Conservation (phyloP, 352 stramenopile genomes). For the Globisporangium heterothallicum region DNA sequence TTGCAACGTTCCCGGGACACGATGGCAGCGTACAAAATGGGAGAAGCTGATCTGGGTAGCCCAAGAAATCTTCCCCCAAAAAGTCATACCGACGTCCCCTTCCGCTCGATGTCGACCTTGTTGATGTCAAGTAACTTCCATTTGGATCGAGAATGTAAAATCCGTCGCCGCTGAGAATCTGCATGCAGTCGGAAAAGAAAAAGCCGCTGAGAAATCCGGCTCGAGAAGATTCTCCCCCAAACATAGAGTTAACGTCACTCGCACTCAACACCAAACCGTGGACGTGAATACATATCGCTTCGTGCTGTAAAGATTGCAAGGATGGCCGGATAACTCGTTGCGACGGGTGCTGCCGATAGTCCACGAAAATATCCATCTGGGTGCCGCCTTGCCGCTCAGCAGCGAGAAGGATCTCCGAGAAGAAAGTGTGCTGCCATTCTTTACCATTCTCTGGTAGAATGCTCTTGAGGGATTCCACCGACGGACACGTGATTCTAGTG, state of each 20-base stretch:
- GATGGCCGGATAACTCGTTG: slow-evolving; percentile 71
- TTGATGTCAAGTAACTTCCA: slow-evolving; percentile 31
- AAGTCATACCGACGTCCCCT: slow-evolving; percentile 59
- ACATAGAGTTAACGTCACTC: slow-evolving; percentile 48
- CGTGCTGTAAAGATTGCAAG: slow-evolving; percentile 60
- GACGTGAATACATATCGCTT: slow-evolving; percentile 68
- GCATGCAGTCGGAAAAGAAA: slow-evolving; percentile 65
- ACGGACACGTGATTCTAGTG: slow-evolving; percentile 37
- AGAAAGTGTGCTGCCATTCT: slow-evolving; percentile 40
- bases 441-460: slow-evolving; percentile 26
- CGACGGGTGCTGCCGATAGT: slow-evolving; percentile 52
- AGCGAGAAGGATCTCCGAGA: slow-evolving; percentile 55
- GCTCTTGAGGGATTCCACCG: slow-evolving; percentile 26
- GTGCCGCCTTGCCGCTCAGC: slow-evolving; percentile 45
- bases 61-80: slow-evolving; percentile 46
- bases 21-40: slow-evolving; percentile 66
- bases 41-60: slow-evolving; percentile 69
- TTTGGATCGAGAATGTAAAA: slow-evolving; percentile 78
- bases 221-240: slow-evolving; percentile 41
- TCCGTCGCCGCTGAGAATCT: slow-evolving; percentile 67
- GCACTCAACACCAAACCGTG: slow-evolving; percentile 48
- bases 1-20: slow-evolving; percentile 45
- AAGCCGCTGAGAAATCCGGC: slow-evolving; percentile 56
- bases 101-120: slow-evolving; percentile 5
- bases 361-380: slow-evolving; percentile 65